A percentile compares a stretch with the other conserved stretches of the same genome.
Evolutionary conservation across 257 asterid genomes (phyloP).

Genomic region (Linaria vulgaris): DNA sequence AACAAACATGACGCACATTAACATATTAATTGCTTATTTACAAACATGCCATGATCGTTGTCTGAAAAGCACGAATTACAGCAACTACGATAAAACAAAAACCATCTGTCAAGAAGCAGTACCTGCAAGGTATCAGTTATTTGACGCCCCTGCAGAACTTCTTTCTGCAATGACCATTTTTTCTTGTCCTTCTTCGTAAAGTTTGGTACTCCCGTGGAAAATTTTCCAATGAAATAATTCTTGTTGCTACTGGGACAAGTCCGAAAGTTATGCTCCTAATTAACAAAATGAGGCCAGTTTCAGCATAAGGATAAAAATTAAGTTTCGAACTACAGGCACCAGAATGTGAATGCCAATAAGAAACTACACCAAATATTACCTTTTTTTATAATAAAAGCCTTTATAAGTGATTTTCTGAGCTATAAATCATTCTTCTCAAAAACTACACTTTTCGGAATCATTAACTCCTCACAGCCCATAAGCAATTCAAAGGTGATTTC

Average conservation of each 20-base stretch:
- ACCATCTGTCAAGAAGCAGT: conserved; percentile 25
- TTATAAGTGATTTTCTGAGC: conserved; percentile 4
- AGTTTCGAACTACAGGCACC: background rate
- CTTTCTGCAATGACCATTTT: conserved; percentile 90
- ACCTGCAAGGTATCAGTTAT: conserved; percentile 85
- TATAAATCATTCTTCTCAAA: no score
- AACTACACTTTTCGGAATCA: background rate
- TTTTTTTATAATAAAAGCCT: conserved; percentile 2
- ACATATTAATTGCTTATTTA: background rate
- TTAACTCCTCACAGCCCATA: conserved; percentile 7
- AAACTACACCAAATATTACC: conserved; percentile 17
- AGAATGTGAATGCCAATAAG: background rate
- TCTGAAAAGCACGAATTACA: background rate
- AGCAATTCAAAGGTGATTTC: no score
- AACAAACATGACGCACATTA: conserved; percentile 15
- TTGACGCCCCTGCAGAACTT: conserved; percentile 96
- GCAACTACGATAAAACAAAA: conserved; percentile 18
- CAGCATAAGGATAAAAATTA: background rate
- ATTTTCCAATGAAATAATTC: conserved; percentile 86
- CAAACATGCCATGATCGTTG: background rate
- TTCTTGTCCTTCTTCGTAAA: conserved; percentile 82
- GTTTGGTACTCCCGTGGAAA: conserved; percentile 79
- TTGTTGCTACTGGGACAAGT: conserved; percentile 71
- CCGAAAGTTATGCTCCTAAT: conserved; percentile 87
- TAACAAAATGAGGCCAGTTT: conserved; percentile 21